Percentiles rank a stretch among this genome's conserved stretches.
These are phyloP conservation scores for Ceratobasidium papillatum DNA, from an alignment of 1,284 basidiomycete species.

Conservation along the genomic window DNA sequence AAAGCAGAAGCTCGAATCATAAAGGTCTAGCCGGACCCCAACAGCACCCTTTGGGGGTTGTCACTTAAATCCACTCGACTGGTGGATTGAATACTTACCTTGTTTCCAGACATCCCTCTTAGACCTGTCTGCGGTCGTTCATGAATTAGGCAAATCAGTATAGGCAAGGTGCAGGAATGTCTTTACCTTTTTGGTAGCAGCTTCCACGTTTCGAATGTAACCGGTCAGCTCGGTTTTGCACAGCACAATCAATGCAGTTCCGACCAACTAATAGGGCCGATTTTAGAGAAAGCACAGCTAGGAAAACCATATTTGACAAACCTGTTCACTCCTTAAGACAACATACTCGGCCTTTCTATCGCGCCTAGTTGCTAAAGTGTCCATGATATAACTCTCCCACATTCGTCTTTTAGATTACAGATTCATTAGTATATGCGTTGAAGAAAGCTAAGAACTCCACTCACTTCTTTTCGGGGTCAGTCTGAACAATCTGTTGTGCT, in stretches of 20 bases:
- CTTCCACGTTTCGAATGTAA: conserved; percentile 90
- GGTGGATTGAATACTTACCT: conserved; percentile 51
- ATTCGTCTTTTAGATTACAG: conserved; percentile 62
- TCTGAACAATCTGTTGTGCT: conserved; percentile 95
- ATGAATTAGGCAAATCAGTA: conserved; percentile 20
- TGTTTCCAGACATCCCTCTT: conserved; percentile 97
- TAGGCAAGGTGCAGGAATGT: background rate
- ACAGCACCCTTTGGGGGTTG: conserved; percentile 62
- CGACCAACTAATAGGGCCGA: conserved; percentile 74
- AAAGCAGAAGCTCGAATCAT: conserved; percentile 93
- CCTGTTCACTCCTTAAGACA: conserved; percentile 91
- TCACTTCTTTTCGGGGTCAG: conserved; percentile 92
- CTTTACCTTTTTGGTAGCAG: conserved; percentile 84
- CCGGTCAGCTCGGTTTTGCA: conserved; percentile 80
- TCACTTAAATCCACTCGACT: background rate
- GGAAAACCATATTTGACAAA: conserved; percentile 48
- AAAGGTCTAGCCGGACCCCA: conserved; percentile 89
- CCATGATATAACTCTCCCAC: conserved; percentile 88
- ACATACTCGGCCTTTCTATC: conserved; percentile 80
- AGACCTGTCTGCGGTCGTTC: conserved; percentile 78
- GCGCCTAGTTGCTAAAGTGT: conserved; percentile 75
- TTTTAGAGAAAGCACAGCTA: conserved; percentile 20
- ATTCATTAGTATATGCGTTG: conserved; percentile 4
- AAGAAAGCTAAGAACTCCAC: conserved; percentile 39
- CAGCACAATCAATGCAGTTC: conserved; percentile 89